These are phyloP conservation scores for Colletotrichum phormii DNA, from an alignment of 2,329 filamentous ascomycete species.

Conservation along the genomic window DNA sequence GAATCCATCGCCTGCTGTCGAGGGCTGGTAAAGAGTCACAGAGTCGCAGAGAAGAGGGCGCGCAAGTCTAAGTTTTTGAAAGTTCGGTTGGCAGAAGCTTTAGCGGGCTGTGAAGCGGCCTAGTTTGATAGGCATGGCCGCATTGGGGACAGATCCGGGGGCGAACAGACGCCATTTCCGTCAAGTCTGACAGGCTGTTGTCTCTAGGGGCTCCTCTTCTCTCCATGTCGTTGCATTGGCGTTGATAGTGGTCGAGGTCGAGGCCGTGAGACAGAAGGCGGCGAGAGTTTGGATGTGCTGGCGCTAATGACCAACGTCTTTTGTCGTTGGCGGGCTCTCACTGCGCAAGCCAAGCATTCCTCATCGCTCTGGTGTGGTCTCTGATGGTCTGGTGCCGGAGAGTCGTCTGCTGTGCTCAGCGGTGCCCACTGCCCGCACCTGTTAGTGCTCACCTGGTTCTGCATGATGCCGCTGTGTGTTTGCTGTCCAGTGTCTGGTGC, in stretches of 20 bases:
- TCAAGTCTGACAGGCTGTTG: constrained; percentile 18
- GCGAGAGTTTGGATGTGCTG: constrained; percentile 4
- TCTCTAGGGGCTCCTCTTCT: constrained; percentile 25
- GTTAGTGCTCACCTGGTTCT: neutral
- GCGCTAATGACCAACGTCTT: constrained; percentile 14
- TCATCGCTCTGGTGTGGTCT: constrained; percentile 2
- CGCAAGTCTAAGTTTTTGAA: neutral
- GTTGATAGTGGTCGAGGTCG: neutral
- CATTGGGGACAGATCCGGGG: constrained; percentile 21
- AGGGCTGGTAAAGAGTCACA: neutral
- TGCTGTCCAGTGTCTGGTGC: neutral
- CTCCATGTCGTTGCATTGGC: constrained; percentile 24
- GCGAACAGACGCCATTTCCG: constrained; percentile 29
- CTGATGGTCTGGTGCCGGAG: constrained; percentile 17
- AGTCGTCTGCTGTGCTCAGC: constrained; percentile 11
- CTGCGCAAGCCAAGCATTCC: constrained; percentile 14
- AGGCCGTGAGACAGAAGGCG: constrained; percentile 23
- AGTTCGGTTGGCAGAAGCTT: constrained; percentile 18
- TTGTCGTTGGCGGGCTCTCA: constrained; percentile 11
- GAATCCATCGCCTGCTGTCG: neutral
- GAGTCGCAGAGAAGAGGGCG: neutral
- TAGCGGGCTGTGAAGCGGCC: constrained; percentile 10
- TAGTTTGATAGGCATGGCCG: constrained; percentile 15
- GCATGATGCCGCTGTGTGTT: neutral
- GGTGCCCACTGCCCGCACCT: neutral